Evolutionary conservation across 2,329 filamentous ascomycete species (phyloP).

Genomic region (Phaeoacremonium minimum): DNA sequence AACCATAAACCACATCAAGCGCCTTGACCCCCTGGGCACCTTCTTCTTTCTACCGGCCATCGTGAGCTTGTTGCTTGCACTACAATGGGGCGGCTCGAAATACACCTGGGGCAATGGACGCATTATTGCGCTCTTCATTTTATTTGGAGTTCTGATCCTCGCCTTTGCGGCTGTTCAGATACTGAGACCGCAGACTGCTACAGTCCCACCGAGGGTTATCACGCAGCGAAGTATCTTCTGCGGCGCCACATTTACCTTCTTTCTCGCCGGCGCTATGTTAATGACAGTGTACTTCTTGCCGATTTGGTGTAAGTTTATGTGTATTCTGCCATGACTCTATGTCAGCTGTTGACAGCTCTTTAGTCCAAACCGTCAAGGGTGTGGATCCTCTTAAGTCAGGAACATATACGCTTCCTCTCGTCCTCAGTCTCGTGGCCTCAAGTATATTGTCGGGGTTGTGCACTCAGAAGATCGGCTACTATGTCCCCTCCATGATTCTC

Average conservation of each 20-base stretch:
- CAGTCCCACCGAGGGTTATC: constrained; percentile 51
- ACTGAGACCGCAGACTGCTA: constrained; percentile 49
- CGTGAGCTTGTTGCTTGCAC: constrained; percentile 55
- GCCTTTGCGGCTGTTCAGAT: constrained; percentile 49
- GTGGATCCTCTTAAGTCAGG: constrained; percentile 50
- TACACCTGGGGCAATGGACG: constrained; percentile 49
- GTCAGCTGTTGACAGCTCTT: neutral
- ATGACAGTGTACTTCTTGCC: constrained; percentile 51
- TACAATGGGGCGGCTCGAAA: constrained; percentile 58
- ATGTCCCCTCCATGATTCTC: constrained; percentile 51
- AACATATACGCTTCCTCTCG: constrained; percentile 52
- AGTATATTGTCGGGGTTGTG: constrained; percentile 41
- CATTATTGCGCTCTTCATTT: constrained; percentile 47
- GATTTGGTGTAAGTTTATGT: constrained; percentile 43
- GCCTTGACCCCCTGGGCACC: constrained; percentile 56
- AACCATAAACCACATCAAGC: constrained; percentile 37
- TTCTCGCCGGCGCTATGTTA: constrained; percentile 46
- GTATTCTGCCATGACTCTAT: neutral
- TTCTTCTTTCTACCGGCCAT: constrained; percentile 56
- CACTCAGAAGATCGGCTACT: constrained; percentile 54
- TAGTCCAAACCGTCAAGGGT: constrained; percentile 52
- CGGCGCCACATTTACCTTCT: constrained; percentile 40
- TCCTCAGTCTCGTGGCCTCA: constrained; percentile 50
- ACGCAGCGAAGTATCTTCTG: constrained; percentile 49
- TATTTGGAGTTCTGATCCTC: constrained; percentile 40